These are phyloP conservation scores for Colletotrichum euphorbiae DNA, from an alignment of 2,329 filamentous ascomycete genomes.

Conservation along the genomic window DNA sequence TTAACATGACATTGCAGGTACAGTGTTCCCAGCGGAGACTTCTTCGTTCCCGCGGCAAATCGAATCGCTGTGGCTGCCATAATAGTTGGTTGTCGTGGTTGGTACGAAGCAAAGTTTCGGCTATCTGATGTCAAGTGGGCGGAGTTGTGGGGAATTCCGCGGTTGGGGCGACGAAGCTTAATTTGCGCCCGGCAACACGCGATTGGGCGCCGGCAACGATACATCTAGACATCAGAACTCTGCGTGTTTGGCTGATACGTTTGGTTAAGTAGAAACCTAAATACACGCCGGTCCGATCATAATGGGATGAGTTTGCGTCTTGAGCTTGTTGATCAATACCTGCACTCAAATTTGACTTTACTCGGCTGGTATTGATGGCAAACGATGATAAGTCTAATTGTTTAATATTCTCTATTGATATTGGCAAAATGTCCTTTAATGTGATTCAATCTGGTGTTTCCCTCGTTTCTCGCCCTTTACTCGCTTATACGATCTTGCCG, in stretches of 20 bases:
- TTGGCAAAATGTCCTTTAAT: not conserved
- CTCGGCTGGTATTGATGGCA: too few relatives aligned
- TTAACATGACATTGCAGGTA: constrained; percentile 76
- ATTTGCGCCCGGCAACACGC: not conserved
- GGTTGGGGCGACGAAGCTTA: constrained; percentile 2
- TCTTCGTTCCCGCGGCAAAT: constrained; percentile 62
- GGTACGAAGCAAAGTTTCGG: not conserved
- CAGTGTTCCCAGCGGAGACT: constrained; percentile 58
- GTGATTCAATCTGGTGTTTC: constrained; percentile 21
- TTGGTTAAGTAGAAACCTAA: too few relatives aligned
- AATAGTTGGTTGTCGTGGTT: not conserved
- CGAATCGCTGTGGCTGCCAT: constrained; percentile 50
- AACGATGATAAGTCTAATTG: not conserved
- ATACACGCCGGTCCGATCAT: too few relatives aligned
- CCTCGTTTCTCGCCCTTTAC: not conserved
- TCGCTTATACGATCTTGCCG: not conserved
- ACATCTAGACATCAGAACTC: too few relatives aligned
- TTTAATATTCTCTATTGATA: constrained; percentile 1
- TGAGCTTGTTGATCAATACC: too few relatives aligned
- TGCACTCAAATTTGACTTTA: too few relatives aligned
- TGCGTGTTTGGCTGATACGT: too few relatives aligned
- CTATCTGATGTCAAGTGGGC: not conserved
- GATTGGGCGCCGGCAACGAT: not conserved
- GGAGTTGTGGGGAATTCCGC: constrained; percentile 7
- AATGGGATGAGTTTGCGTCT: too few relatives aligned